Base-by-base conservation (phyloP, 495 filamentous ascomycete species). In the Aspergillus asperescens region DNA sequence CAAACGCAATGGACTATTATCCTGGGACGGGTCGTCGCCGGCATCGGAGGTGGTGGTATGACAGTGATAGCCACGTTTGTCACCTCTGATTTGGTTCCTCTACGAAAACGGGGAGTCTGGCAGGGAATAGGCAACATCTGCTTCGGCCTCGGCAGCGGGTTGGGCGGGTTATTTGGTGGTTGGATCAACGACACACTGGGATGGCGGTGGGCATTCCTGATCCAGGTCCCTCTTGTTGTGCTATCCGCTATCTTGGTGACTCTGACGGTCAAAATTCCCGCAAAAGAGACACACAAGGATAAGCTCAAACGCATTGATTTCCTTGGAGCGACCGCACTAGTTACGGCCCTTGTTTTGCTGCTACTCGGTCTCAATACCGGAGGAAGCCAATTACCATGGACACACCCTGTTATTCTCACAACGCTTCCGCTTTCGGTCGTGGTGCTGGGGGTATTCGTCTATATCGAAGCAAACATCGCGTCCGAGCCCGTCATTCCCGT, bases 111-210 rank as follows among this genome's bases (percentile, higher is more conserved):
- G 56, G 91, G 91, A 0, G 66, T 95, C 12, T 86, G 88, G 66
- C 91, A 96, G 65, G 92, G 92, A 0, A 70, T 95, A 34, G 87
- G 87, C 0, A 96, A 96, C 68, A 80, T 96, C 53, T 49, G 90
- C 86, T 49, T 84, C 79, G 54, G 90, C 76, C 66, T 66, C 83
- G 34, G 92, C 80, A 50, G 89, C 81, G 54, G 77, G 83, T 31
- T 77, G 24, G 72, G 72, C 2, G 72, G 69, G 28, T 65, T 73
- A 0, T 88, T 93, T 62, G 91, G 91, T 18, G 91, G 91, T 2
- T 81, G 83, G 68, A 75, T 95, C 25, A 87, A 91, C 61, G 91
- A 95, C 62, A 73, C 72, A 5, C 76, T 85, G 48, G 86, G 91
- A 25, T 92, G 86, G 86, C 63, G 76, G 48, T 74, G 70, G 65